phyloP scores from a whole-genome alignment of 148 eudicot genomes.

The Rhododendron henanense region DNA sequence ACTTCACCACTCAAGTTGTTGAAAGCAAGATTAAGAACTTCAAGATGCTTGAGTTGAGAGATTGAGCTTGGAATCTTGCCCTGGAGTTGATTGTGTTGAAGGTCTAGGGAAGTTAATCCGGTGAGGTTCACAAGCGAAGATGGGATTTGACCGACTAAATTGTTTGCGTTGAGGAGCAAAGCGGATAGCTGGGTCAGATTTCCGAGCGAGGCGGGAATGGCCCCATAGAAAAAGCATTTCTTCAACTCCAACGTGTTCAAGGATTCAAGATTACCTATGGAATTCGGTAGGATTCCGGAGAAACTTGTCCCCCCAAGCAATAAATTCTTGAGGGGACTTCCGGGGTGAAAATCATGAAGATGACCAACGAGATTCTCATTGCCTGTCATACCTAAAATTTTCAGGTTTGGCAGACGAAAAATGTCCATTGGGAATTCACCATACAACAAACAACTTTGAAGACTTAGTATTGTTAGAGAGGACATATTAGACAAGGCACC shows the following conservation, averaged over 20 bases:
- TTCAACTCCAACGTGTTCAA: not conserved
- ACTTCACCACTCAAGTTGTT: too few species aligned
- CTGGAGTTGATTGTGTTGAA: too few species aligned
- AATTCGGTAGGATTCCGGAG: slow-evolving; percentile 25
- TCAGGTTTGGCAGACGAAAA: slow-evolving; percentile 28
- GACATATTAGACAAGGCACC: slow-evolving; percentile 14
- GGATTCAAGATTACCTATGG: slow-evolving; percentile 23
- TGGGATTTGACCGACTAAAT: not conserved
- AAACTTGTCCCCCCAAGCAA: slow-evolving; percentile 8
- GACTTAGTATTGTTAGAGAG: slow-evolving; percentile 5
- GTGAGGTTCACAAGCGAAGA: too few species aligned
- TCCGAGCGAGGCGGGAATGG: not conserved
- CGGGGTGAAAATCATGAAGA: slow-evolving; percentile 28
- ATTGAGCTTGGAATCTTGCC: too few species aligned
- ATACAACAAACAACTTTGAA: slow-evolving; percentile 15
- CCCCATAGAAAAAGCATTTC: not conserved
- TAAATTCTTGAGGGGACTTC: slow-evolving; percentile 6
- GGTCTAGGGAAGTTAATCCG: too few species aligned
- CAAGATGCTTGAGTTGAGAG: too few species aligned
- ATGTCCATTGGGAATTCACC: not conserved
- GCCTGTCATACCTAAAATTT: not conserved
- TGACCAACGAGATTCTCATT: slow-evolving; percentile 19
- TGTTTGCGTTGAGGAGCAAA: not conserved
- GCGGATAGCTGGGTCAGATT: not conserved
- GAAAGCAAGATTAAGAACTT: too few species aligned